A percentile compares a stretch with the other conserved stretches of the same genome.
Evolutionary conservation across 2,329 filamentous ascomycete species (phyloP).

Genomic region (Phialophora macrospora): DNA sequence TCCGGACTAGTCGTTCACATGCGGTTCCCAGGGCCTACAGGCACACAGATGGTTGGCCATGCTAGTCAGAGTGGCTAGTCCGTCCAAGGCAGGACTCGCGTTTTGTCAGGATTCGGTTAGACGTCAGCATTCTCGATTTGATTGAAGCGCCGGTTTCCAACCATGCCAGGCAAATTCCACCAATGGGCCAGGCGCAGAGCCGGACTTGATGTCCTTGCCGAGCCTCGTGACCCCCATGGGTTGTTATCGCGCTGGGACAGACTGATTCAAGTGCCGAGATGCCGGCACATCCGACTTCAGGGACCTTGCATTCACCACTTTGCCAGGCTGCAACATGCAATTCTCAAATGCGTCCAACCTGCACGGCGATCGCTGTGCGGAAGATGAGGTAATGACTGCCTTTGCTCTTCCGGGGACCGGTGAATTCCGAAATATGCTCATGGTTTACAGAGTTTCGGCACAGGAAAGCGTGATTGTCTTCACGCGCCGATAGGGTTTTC

Average conservation of each 20-base stretch:
- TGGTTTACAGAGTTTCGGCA: neutral
- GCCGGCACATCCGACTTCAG: neutral
- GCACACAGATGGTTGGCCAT: neutral
- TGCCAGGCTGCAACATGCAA: neutral
- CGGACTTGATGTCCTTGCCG: neutral
- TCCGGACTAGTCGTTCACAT: neutral
- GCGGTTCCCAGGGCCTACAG: neutral
- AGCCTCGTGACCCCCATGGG: neutral
- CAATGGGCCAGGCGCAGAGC: neutral
- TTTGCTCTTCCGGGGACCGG: neutral
- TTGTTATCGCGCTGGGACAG: neutral
- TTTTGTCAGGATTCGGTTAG: neutral
- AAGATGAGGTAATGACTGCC: conserved; percentile 2
- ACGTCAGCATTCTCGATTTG: conserved; percentile 1
- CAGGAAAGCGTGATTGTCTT: neutral
- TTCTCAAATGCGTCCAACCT: neutral
- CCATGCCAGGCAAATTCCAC: neutral
- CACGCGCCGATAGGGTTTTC: neutral
- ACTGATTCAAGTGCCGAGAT: neutral
- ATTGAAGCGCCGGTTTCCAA: neutral
- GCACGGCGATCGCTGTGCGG: neutral
- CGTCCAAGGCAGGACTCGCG: neutral
- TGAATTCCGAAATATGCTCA: neutral
- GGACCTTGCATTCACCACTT: neutral
- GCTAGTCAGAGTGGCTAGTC: neutral